Evolutionary conservation across 2,329 filamentous ascomycete genomes (phyloP).

Genomic region (Aureobasidium sp.): DNA sequence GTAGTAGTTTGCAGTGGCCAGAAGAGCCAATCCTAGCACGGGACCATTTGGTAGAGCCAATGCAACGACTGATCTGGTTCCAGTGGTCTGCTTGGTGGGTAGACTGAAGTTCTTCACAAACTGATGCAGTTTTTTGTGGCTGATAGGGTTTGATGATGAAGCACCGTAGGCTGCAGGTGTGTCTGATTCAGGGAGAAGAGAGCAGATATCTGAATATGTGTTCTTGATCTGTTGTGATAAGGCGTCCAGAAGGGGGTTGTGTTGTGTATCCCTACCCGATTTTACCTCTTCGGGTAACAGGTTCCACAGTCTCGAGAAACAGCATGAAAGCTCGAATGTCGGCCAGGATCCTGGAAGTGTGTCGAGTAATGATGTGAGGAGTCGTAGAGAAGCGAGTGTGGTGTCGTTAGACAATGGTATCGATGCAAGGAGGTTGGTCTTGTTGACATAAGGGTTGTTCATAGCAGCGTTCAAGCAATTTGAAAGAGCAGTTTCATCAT

Average conservation of each 20-base stretch:
- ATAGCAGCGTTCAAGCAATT: not conserved
- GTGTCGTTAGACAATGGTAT: conserved; percentile 11
- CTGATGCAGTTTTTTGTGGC: conserved; percentile 19
- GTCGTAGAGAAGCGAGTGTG: conserved; percentile 20
- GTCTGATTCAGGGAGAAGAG: conserved; percentile 19
- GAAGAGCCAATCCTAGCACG: conserved; percentile 41
- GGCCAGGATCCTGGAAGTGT: conserved; percentile 20
- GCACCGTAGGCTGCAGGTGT: conserved; percentile 23
- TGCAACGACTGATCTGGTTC: conserved; percentile 37
- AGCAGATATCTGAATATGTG: conserved; percentile 21
- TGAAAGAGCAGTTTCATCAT: not conserved
- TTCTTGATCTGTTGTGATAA: conserved; percentile 20
- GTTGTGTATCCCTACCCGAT: conserved; percentile 17
- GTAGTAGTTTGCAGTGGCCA: conserved; percentile 43
- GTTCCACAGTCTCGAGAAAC: conserved; percentile 29
- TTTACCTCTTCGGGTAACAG: conserved; percentile 30
- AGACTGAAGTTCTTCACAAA: conserved; percentile 22
- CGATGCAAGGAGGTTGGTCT: conserved; percentile 2
- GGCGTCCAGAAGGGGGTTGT: conserved; percentile 15
- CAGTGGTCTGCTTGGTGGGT: conserved; percentile 14
- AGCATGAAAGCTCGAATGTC: conserved; percentile 23
- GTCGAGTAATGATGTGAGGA: conserved; percentile 19
- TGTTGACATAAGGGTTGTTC: not conserved
- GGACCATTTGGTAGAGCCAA: conserved; percentile 47
- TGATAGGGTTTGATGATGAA: conserved; percentile 18